Percentiles rank a stretch among this genome's conserved stretches.
Evolutionary conservation across 305 asterid species (phyloP).

Genomic region (Fraxinus angustifolia): DNA sequence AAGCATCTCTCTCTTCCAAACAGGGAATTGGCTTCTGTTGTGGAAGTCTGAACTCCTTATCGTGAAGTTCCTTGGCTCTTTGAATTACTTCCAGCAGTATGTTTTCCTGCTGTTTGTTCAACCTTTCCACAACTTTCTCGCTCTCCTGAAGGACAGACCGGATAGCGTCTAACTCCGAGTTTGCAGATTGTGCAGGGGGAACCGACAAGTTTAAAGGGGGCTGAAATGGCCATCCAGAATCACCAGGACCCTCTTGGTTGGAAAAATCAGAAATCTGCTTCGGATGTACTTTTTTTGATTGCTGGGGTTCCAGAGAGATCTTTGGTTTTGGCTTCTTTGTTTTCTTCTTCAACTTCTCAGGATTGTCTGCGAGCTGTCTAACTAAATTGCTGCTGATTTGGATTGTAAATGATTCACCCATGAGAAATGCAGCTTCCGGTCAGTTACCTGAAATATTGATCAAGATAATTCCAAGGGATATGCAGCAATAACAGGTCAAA

Average conservation of each 20-base stretch:
- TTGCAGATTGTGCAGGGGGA: slow-evolving; percentile 47
- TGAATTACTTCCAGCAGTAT: slow-evolving; percentile 76
- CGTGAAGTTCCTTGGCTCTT: slow-evolving; percentile 87
- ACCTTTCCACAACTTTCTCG: slow-evolving; percentile 63
- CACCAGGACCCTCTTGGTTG: slow-evolving; percentile 30
- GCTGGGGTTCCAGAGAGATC: slow-evolving; percentile 35
- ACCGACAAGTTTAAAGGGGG: slow-evolving; percentile 51
- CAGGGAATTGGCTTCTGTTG: slow-evolving; percentile 68
- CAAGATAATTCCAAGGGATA: background rate
- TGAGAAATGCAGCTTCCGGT: slow-evolving; percentile 30
- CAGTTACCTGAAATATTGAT: slow-evolving; percentile 38
- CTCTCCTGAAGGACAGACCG: slow-evolving; percentile 68
- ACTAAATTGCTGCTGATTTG: slow-evolving; percentile 70
- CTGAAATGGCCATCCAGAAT: slow-evolving; percentile 75
- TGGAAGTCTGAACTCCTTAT: slow-evolving; percentile 88
- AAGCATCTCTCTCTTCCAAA: slow-evolving; percentile 57
- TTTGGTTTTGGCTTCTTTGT: slow-evolving; percentile 61
- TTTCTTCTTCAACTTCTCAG: slow-evolving; percentile 57
- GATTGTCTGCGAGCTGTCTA: slow-evolving; percentile 57
- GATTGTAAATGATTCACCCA: slow-evolving; percentile 73
- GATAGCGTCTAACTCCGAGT: slow-evolving; percentile 60
- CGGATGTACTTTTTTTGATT: slow-evolving; percentile 24
- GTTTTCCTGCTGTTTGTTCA: slow-evolving; percentile 74
- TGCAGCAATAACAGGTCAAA: background rate
- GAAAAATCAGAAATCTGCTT: slow-evolving; percentile 45